These are phyloP conservation scores for Coemansia sp. DNA, from an alignment of 192 early-diverging fungal genomes.

Conservation along the genomic window DNA sequence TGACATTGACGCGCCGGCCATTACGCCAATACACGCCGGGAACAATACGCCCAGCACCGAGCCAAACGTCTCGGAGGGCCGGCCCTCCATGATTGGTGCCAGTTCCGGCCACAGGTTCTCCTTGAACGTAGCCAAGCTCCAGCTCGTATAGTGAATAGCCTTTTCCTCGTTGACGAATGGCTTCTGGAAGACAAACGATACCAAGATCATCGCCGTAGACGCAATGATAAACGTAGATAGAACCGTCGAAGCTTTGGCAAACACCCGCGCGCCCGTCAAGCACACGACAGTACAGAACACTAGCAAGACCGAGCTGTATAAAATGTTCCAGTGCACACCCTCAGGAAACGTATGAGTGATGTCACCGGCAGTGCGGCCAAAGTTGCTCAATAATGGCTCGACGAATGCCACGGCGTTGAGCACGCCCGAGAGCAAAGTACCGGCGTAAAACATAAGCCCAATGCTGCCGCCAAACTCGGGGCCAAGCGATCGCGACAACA, in stretches of 20 bases:
- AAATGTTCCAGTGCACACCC: conserved; percentile 57
- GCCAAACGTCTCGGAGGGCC: conserved; percentile 53
- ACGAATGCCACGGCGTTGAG: conserved; percentile 70
- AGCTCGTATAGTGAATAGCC: conserved; percentile 63
- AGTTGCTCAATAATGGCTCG: conserved; percentile 65
- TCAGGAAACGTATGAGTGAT: conserved; percentile 60
- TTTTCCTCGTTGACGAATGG: conserved; percentile 61
- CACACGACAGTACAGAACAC: conserved; percentile 61
- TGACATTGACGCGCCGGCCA: conserved; percentile 75
- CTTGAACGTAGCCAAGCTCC: conserved; percentile 59
- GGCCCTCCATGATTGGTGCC: conserved; percentile 49
- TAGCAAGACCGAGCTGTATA: conserved; percentile 63
- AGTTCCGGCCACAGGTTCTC: conserved; percentile 70
- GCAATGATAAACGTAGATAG: conserved; percentile 62
- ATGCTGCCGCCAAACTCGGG: conserved; percentile 77
- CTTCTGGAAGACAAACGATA: conserved; percentile 60
- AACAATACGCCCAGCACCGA: conserved; percentile 68
- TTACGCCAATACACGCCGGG: conserved; percentile 70
- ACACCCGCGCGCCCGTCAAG: conserved; percentile 62
- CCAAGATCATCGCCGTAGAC: conserved; percentile 59
- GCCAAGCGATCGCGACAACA: conserved; percentile 67
- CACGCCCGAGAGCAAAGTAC: conserved; percentile 61
- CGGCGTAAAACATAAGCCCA: conserved; percentile 65
- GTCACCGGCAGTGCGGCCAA: conserved; percentile 60
- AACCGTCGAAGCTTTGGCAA: conserved; percentile 61